A percentile compares a stretch with the other conserved stretches of the same genome.
These are phyloP conservation scores for Geotrichum histeridarum DNA, from an alignment of 1,139 yeast species.

Conservation along the genomic window DNA sequence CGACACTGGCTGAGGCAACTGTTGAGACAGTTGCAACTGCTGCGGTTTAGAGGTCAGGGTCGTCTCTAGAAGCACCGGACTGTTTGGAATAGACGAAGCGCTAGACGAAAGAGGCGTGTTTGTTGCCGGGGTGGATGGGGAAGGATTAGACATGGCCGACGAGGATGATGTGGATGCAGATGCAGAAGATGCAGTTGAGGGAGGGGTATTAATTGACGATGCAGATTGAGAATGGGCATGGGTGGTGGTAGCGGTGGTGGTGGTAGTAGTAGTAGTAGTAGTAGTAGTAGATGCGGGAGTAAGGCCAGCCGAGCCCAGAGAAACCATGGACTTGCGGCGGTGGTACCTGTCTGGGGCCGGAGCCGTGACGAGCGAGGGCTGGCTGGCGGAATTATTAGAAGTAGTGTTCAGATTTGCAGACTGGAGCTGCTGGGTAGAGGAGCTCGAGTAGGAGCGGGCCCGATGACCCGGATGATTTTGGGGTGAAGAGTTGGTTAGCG, in stretches of 20 bases:
- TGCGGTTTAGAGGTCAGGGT: not conserved
- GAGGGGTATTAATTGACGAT: constrained; percentile 17
- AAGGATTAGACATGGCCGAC: constrained; percentile 17
- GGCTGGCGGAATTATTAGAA: not conserved
- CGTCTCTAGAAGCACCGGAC: constrained; percentile 5
- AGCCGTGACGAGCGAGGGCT: constrained; percentile 17
- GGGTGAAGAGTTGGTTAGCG: constrained; percentile 1
- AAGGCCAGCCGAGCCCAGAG: constrained; percentile 12
- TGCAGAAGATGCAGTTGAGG: constrained; percentile 16
- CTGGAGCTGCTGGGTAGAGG: constrained; percentile 8
- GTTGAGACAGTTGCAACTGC: not conserved
- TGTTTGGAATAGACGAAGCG: constrained; percentile 9
- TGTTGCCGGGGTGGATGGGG: constrained; percentile 13
- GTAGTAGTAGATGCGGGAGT: not conserved
- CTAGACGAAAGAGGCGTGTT: constrained; percentile 9
- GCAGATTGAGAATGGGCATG: constrained; percentile 17
- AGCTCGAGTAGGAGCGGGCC: constrained; percentile 14
- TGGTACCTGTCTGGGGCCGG: constrained; percentile 33
- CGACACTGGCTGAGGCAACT: too few relatives aligned
- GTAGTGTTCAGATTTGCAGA: constrained; percentile 5
- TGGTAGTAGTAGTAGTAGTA: not conserved
- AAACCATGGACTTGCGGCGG: constrained; percentile 27
- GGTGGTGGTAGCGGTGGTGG: not conserved
- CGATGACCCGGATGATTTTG: constrained; percentile 11
- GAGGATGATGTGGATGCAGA: constrained; percentile 19